Base-by-base conservation (phyloP, 164 flowering plant genomes). In the Vitis amurensis region DNA sequence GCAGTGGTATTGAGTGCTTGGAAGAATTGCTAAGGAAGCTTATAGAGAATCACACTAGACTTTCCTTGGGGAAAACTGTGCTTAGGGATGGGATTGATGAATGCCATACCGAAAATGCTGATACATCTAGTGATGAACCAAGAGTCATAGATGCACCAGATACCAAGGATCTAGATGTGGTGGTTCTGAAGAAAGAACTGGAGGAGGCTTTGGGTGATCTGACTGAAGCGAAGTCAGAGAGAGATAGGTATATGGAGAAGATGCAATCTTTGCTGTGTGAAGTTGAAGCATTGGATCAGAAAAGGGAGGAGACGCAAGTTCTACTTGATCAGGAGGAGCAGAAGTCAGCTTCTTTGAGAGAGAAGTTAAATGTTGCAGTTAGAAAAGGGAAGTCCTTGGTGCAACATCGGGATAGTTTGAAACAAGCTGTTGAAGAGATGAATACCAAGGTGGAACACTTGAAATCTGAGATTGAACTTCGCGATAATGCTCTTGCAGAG, bases 361-460 rank as follows among this genome's bases (percentile, higher is more conserved):
- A 96, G 79, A 96, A 93, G 80, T 77, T 96, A 58, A 93, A 89
- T 82, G 84, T 96, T 77, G 99, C 99, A 8, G 99, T 96, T 68
- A 83, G 94, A 60, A 96, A 93, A 84, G 99, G 98, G 15, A 96
- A 96, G 76, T 87, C 86, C 19, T 74, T 96, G 83, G 96, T 96
- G 71, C 99, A 96, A 67, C 93, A 93, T 73, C 83, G 98, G 50
- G 99, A 96, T 67, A 79, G 83, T 77, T 73, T 96, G 84, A 92
- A 91, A 70, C 94, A 89, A 75, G 79, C 77, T 17, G 77, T 96
- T 74, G 91, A 87, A 70, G 94, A 81, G 68, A 80, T 85, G 85
- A 89, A 72, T 72, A 50, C 70, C 69, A 91, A 89, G 76, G 63
- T 89, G 59, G 87, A 74, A 14, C 72, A 51, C 59, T 72, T 92